Evolutionary conservation across 306 rosid species (phyloP).

Genomic region (Gleditsia sinensis): DNA sequence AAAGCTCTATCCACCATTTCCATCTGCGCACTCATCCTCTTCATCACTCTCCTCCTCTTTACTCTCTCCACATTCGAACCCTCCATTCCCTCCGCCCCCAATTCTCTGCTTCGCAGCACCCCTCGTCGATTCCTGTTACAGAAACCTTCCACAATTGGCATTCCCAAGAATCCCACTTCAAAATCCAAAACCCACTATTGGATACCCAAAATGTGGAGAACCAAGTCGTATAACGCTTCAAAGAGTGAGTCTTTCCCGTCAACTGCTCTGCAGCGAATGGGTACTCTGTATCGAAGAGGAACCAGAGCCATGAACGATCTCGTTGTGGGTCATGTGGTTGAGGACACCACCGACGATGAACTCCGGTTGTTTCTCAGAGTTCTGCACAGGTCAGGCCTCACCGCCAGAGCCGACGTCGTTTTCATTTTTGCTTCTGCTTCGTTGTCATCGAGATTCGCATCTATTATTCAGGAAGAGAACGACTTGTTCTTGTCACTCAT

Average conservation of each 20-base stretch:
- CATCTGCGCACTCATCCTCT: conserved; percentile 60
- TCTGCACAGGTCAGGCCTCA: conserved; percentile 64
- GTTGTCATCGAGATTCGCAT: conserved; percentile 23
- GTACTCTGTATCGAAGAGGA: conserved; percentile 62
- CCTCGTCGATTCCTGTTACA: conserved; percentile 49
- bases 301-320: conserved; percentile 65
- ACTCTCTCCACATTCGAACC: conserved; percentile 77
- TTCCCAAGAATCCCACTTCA: not conserved
- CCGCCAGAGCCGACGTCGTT: conserved; percentile 55
- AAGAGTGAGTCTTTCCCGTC: not conserved
- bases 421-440: conserved; percentile 47
- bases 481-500: conserved; percentile 50
- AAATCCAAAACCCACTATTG: conserved; percentile 13
- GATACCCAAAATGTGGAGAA: conserved; percentile 40
- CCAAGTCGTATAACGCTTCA: not conserved
- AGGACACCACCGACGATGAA: conserved; percentile 46
- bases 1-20: conserved; percentile 72
- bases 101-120: conserved; percentile 4
- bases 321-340: conserved; percentile 53
- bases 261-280: conserved; percentile 69
- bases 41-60: conserved; percentile 68
- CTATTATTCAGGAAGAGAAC: conserved; percentile 51
- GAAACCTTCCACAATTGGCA: conserved; percentile 3
- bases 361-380: conserved; percentile 53
- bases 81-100: conserved; percentile 11